Evolutionary conservation across 2,329 filamentous ascomycete genomes (phyloP), one percentile per base, ranked within the genome.

Genomic region (Knufia petricola): DNA sequence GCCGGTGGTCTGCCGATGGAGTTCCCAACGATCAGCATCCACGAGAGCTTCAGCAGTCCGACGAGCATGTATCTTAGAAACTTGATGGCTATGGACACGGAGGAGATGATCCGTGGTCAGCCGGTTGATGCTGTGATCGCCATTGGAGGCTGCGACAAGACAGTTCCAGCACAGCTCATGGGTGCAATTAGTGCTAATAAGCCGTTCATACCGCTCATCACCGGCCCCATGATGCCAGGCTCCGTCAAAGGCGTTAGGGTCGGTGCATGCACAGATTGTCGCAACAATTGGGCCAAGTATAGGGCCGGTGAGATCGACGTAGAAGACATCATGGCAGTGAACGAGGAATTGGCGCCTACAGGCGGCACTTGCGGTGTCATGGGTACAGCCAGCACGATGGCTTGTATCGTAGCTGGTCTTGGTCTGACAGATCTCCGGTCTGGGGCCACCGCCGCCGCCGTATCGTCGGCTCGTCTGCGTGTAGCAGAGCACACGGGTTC

Each of bases 1-100:
- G 72, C 69, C 40, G 84, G 84, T 2, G 84, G 82, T 0, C 63
- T 87, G 23, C 79, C 83, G 0, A 73, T 87, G 19, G 82, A 86
- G 31, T 87, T 87, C 55, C 83, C 83, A 0, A 87, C 83, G 0
- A 85, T 87, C 48, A 84, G 79, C 53, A 60, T 87, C 0, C 79
- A 83, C 55, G 83, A 87, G 69, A 75, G 71, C 2, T 87, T 87
- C 60, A 72, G 82, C 0, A 69, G 74, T 38, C 83, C 83, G 2
- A 86, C 83, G 3, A 85, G 82, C 65, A 86, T 87, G 84, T 86
- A 79, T 48, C 60, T 87, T 41, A 66, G 84, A 26, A 87, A 87
- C 55, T 59, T 87, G 49, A 87, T 87, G 83, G 82, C 79, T 55
- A 85, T 87, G 80, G 84, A 87, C 59, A 87, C 84, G 0, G 84